Evolutionary conservation across 1,284 basidiomycete genomes (phyloP), one percentile per base, ranked within the genome.

Genomic region (Heterobasidion irregulare): DNA sequence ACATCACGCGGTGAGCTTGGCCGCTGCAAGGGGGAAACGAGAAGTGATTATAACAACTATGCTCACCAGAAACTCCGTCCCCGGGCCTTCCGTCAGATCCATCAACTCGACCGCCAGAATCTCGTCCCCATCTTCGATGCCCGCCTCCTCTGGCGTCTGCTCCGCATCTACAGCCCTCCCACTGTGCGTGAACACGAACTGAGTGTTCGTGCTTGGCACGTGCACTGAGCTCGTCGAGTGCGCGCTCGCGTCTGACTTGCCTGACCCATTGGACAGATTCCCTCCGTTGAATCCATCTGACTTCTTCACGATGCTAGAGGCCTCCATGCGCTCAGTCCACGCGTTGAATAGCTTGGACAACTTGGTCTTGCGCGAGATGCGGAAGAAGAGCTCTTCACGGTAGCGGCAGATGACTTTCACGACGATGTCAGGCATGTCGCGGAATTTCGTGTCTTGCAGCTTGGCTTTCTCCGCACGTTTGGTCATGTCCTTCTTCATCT

Each of bases 311-410:
- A 16, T 44, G 49, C 61, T 58, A 52, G 58, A 54, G 61, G 61
- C 72, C 65, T 89, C 88, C 89, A 92, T 92, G 59, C 89, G 76
- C 53, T 88, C 86, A 36, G 86, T 89, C 89, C 89, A 92, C n/a
- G 88, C 84, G 62, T 82, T 83, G 68, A 92, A 90, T 56, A 92
- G 75, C 56, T 84, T 78, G 50, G 83, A 81, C 36, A 92, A 74
- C 67, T 90, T 92, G 41, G 86, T 89, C 71, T 91, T 92, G 66
- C 89, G 84, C 34, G 86, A 87, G 62, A 92, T 89, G 70, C 90
- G 92, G 79, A 92, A 92, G 74, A 88, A 91, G 45, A 92, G 76
- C 66, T 92, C 89, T 2, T 88, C 88, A 47, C 89, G 85, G 68
- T 92, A 92, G 62, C 86, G 84, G 70, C 89, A 92, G 49, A 87